Conservation (phyloP, 2,329 filamentous ascomycete species). For the Fusarium multiceps region DNA sequence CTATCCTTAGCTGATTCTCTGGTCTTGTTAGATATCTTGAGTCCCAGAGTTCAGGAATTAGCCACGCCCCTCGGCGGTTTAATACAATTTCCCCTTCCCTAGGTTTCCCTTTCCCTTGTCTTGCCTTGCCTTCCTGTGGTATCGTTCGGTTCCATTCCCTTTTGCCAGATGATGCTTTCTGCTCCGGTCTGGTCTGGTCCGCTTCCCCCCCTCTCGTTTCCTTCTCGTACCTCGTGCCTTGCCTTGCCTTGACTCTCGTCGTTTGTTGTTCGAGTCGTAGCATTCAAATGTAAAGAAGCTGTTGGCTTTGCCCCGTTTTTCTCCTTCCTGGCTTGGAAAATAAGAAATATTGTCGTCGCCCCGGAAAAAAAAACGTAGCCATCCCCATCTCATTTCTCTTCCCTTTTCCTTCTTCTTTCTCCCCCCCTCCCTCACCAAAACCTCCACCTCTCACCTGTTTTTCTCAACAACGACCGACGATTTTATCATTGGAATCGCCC, state of each 20-base stretch:
- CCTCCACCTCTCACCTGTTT: slow-evolving; percentile 46
- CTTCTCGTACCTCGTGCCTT: slow-evolving; percentile 39
- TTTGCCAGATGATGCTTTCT: slow-evolving; percentile 41
- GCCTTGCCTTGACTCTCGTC: slow-evolving; percentile 30
- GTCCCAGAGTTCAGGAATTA: slow-evolving; percentile 16
- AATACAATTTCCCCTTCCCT: slow-evolving; percentile 44
- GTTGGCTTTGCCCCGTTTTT: slow-evolving; percentile 60
- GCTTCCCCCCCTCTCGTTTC: slow-evolving; percentile 35
- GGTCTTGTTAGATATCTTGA: slow-evolving; percentile 30
- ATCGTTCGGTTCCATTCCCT: slow-evolving; percentile 29
- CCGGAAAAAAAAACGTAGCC: slow-evolving; percentile 62
- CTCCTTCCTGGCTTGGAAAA: slow-evolving; percentile 54
- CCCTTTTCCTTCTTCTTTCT: slow-evolving; percentile 38
- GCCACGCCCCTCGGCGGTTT: slow-evolving; percentile 42
- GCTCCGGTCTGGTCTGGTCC: slow-evolving; percentile 23
- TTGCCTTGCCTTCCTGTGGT: slow-evolving; percentile 29
- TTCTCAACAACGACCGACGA: slow-evolving; percentile 52
- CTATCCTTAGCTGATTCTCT: slow-evolving; percentile 26
- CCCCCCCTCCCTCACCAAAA: slow-evolving; percentile 41
- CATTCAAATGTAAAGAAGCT: slow-evolving; percentile 39
- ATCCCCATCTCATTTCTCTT: slow-evolving; percentile 57
- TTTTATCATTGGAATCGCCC: slow-evolving; percentile 43
- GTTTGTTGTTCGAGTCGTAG: slow-evolving; percentile 41
- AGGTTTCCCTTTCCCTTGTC: neutral
- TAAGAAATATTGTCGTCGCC: slow-evolving; percentile 57